Base-by-base conservation (phyloP, 169 alveolate species). In the Neospora caninum region DNA sequence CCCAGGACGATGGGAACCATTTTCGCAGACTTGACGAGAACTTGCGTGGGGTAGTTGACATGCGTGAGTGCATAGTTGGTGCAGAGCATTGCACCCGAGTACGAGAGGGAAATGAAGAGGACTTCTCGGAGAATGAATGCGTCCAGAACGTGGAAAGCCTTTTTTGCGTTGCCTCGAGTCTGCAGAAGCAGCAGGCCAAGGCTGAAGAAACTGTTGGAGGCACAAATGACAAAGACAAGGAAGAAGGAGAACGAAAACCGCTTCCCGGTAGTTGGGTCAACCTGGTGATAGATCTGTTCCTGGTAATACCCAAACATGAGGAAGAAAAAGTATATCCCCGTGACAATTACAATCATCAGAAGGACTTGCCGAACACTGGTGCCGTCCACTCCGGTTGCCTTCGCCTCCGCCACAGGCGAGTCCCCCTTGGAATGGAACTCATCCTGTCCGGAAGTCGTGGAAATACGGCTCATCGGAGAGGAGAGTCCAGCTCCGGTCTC, bases 1-100 rank as follows among this genome's bases (percentile, higher is more conserved):
- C 98, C 98, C 34, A 97, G 97, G 64, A 98, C 97, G 39, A 98
- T 97, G 31, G 99, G 99, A n/a, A 98, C 98, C 98, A 97, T 98
- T 91, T 98, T 98, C 36, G 98, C 99, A 38, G 98, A 96, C 64
- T 98, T 98, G 69, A 98, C 98, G 18, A 98, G 96, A 34, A 98
- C 98, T 88, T 98, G 99, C 27, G 99, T 98, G 54, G 99, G 99
- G 88, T 97, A 97, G 83, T 97, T 98, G 43, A 98, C 98, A 80
- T 96, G 98, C 10, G 97, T 96, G 69, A 98, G 92, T 31, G 99
- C 98, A 88, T 95, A 95, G 94, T 96, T 97, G 36, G 99, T 95
- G 22, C 97, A 96, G 80, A 97, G 94, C 98, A 97, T 97, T 13
- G 99, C 97, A 31, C 96, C 88, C 27, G 96, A 95, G 92, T 96